A percentile compares a stretch with the other conserved stretches of the same genome.
Evolutionary conservation across 2,329 filamentous ascomycete genomes (phyloP).

Genomic region (Cadophora sp.): DNA sequence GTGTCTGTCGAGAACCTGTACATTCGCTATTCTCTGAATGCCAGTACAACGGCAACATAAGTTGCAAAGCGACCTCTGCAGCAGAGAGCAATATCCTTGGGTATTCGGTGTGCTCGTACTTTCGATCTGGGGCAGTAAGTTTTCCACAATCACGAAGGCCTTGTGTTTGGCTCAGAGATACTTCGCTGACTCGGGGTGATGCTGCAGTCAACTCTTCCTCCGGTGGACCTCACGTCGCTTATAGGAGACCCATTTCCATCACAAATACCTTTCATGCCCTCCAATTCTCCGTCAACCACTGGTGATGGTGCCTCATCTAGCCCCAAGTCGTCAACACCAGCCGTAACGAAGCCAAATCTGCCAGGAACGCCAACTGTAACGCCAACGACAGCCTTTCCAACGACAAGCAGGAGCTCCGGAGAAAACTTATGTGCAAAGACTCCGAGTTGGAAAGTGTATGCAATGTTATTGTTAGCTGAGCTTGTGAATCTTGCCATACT

Average conservation of each 20-base stretch:
- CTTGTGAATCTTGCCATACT: no score
- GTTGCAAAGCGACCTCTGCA: slow-evolving; percentile 13
- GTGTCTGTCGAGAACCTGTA: slow-evolving; percentile 7
- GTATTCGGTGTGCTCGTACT: slow-evolving; percentile 12
- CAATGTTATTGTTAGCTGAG: no score
- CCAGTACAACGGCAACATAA: slow-evolving; percentile 18
- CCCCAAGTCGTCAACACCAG: background rate
- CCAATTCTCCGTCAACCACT: background rate
- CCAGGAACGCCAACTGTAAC: background rate
- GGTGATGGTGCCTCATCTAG: background rate
- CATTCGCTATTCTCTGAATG: slow-evolving; percentile 20
- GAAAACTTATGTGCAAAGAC: no score
- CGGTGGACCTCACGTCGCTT: slow-evolving; percentile 9
- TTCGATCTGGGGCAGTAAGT: slow-evolving; percentile 10
- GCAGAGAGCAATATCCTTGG: slow-evolving; percentile 12
- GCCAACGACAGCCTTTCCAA: background rate
- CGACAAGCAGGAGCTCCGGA: background rate
- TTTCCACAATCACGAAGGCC: background rate
- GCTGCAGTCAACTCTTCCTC: slow-evolving; percentile 1
- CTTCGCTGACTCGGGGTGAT: background rate
- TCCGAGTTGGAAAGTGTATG: no score
- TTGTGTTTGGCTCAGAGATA: background rate
- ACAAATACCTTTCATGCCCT: background rate
- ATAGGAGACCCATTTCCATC: background rate
- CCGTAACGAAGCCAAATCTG: background rate